Conservation (phyloP, 352 stramenopile species). For the Phytophthora nicotianae region DNA sequence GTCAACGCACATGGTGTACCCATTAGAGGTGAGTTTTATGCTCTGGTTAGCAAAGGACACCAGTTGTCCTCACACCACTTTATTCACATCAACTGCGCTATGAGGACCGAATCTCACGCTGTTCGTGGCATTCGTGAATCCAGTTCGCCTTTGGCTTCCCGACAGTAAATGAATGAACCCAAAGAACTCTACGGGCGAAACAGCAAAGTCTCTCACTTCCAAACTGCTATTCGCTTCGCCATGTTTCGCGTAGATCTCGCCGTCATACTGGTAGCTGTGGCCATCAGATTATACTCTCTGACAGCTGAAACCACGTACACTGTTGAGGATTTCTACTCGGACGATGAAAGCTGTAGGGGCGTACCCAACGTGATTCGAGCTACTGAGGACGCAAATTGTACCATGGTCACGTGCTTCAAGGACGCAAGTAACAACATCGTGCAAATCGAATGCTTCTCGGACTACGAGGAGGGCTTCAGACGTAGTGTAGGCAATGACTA, state of each 20-base stretch:
- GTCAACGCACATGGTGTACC: too few relatives aligned
- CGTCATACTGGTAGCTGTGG: neutral
- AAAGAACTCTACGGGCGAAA: neutral
- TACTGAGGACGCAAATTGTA: neutral
- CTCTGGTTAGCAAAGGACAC: too few relatives aligned
- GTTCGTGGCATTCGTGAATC: neutral
- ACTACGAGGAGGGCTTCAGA: neutral
- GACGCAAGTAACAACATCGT: neutral
- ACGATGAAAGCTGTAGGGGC: neutral
- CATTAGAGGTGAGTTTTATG: too few relatives aligned
- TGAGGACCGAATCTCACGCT: neutral
- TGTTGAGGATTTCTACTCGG: neutral
- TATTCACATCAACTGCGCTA: neutral
- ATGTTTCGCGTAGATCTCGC: neutral
- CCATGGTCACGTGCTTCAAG: neutral
- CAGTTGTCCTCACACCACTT: neutral
- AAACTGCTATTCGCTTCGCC: neutral
- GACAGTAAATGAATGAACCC: neutral
- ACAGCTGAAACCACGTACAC: constrained; percentile 2
- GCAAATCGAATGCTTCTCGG: neutral
- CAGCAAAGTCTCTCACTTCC: neutral
- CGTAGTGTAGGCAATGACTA: neutral
- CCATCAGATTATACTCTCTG: neutral
- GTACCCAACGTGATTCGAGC: neutral
- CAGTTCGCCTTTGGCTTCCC: neutral